Evolutionary conservation across 108 stramenopile species (phyloP).

Genomic region (Nitzschia putrida): DNA sequence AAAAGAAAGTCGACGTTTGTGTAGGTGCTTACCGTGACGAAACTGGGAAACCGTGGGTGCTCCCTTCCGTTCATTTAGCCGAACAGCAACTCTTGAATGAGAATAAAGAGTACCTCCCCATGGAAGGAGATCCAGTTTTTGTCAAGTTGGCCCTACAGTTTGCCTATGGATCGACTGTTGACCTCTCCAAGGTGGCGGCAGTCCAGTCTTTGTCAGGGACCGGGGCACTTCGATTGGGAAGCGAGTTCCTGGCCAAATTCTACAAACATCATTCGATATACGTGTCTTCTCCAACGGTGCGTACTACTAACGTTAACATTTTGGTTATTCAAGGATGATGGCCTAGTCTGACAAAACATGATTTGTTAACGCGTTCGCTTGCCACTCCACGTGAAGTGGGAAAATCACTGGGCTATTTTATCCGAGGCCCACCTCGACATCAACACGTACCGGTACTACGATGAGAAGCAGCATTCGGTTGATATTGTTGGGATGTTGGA

Average conservation of each 20-base stretch:
- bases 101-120: conserved; percentile 89
- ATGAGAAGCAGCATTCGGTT: conserved; percentile 59
- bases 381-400: conserved; percentile 63
- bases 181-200: conserved; percentile 59
- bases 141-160: conserved; percentile 73
- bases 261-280: conserved; percentile 60
- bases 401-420: conserved; percentile 90
- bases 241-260: conserved; percentile 75
- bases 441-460: conserved; percentile 79
- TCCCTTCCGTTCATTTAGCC: conserved; percentile 80
- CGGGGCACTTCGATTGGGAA: conserved; percentile 85
- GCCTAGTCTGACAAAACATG: too few species aligned
- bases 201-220: conserved; percentile 91
- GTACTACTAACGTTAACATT: neutral
- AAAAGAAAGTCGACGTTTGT: conserved; percentile 77
- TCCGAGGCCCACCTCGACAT: conserved; percentile 76
- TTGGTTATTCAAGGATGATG: neutral
- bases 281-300: conserved; percentile 89
- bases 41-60: conserved; percentile 81
- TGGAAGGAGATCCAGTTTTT: conserved; percentile 77
- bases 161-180: conserved; percentile 79
- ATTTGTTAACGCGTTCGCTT: neutral
- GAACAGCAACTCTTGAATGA: conserved; percentile 68
- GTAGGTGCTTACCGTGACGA: conserved; percentile 90
- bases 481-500: conserved; percentile 76